Evolutionary conservation across 257 asterid species (phyloP).

Genomic region (Gentiana dahurica): DNA sequence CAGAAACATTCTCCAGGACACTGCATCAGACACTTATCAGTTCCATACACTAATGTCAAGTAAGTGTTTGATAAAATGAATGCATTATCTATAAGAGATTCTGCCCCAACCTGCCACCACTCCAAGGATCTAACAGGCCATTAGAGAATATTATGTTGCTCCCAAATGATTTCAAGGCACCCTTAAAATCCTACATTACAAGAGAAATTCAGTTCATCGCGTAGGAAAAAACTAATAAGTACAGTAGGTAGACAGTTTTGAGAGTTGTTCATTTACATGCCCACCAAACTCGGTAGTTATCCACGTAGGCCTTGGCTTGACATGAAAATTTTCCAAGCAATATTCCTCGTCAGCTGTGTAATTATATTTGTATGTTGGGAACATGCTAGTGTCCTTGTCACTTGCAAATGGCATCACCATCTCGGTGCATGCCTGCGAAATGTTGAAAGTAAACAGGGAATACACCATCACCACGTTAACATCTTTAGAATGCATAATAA

Average conservation of each 20-base stretch:
- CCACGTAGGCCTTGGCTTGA: conserved; percentile 86
- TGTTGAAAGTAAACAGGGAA: conserved; percentile 8
- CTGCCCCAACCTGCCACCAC: conserved; percentile 74
- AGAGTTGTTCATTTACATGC: conserved; percentile 38
- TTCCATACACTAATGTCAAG: conserved; percentile 5
- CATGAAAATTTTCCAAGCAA: conserved; percentile 51
- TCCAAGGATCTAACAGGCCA: conserved; percentile 93
- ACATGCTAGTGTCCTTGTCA: conserved; percentile 60
- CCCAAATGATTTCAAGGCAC: conserved; percentile 51
- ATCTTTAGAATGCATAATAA: too few relatives aligned
- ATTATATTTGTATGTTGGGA: conserved; percentile 48
- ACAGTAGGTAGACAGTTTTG: not conserved
- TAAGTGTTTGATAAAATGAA: conserved; percentile 2
- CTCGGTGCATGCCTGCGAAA: conserved; percentile 80
- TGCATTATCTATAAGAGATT: too few relatives aligned
- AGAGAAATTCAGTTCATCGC: conserved; percentile 4
- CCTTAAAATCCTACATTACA: conserved; percentile 45
- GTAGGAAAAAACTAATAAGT: not conserved
- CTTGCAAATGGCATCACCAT: conserved; percentile 84
- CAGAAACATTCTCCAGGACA: conserved; percentile 72
- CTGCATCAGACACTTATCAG: conserved; percentile 29
- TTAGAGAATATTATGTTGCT: conserved; percentile 94
- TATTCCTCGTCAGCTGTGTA: conserved; percentile 35
- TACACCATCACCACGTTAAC: not conserved
- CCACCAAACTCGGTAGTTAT: conserved; percentile 88